A percentile compares a stretch with the other conserved stretches of the same genome.
Conservation (phyloP, 345 rosid genomes). For the Brassica juncea region DNA sequence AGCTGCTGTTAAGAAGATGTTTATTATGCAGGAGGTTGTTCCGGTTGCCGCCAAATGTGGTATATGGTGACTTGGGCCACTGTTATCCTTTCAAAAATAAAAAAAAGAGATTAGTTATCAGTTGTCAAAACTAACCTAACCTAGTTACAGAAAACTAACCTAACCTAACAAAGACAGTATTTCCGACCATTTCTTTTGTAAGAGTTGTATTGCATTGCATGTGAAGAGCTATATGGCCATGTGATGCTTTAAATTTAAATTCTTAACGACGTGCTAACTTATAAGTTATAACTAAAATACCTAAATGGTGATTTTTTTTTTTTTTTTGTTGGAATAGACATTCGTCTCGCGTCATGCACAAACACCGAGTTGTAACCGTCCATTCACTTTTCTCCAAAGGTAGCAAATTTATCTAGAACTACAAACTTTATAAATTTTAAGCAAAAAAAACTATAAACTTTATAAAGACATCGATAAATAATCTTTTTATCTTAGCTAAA, state of each 20-base stretch:
- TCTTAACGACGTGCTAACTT: neutral
- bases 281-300: neutral
- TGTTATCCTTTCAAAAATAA: too few relatives aligned
- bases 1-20: neutral
- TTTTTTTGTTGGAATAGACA: neutral
- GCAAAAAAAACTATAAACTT: neutral
- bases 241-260: neutral
- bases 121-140: conserved; percentile 10
- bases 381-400: conserved; percentile 13
- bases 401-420: conserved; percentile 13
- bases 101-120: too few relatives aligned
- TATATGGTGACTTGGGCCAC: too few relatives aligned
- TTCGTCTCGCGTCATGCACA: conserved; percentile 16
- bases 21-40: neutral
- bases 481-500: neutral
- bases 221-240: conserved; percentile 16
- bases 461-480: neutral
- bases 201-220: conserved; percentile 7
- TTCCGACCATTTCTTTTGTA: neutral
- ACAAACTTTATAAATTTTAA: neutral
- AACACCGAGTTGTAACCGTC: conserved; percentile 27
- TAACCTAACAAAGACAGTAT: neutral
- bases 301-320: neutral
- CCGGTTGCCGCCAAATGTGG: neutral
- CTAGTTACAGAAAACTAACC: neutral